phyloP scores from a whole-genome alignment of 306 rosid species.

The Sophora flavescens region DNA sequence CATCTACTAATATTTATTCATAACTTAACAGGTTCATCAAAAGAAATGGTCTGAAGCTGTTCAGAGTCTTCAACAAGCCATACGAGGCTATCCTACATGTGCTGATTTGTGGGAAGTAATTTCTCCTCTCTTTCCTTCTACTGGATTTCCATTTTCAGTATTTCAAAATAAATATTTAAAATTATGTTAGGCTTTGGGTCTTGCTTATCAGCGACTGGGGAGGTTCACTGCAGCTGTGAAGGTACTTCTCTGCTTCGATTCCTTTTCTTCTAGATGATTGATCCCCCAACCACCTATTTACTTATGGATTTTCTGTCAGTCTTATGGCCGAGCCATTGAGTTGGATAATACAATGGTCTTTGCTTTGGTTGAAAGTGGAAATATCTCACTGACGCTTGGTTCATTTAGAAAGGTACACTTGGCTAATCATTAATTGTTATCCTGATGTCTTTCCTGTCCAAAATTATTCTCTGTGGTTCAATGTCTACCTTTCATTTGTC shows the following conservation, averaged over 20 bases:
- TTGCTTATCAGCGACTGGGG: slow-evolving; percentile 91
- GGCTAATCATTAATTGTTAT: slow-evolving; percentile 4
- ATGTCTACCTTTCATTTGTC: slow-evolving; percentile 25
- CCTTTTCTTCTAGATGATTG: slow-evolving; percentile 12
- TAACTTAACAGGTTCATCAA: slow-evolving; percentile 58
- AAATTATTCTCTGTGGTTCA: slow-evolving; percentile 15
- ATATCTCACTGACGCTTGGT: slow-evolving; percentile 76
- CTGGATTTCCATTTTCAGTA: slow-evolving; percentile 13
- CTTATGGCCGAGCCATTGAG: slow-evolving; percentile 88
- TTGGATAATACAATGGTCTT: slow-evolving; percentile 70
- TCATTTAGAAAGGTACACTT: slow-evolving; percentile 72
- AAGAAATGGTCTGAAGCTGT: slow-evolving; percentile 85
- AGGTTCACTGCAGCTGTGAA: slow-evolving; percentile 92
- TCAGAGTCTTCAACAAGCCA: slow-evolving; percentile 88
- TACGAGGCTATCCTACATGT: slow-evolving; percentile 83
- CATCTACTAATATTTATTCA: slow-evolving; percentile 16
- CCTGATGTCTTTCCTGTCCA: slow-evolving; percentile 12
- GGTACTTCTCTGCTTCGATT: slow-evolving; percentile 53
- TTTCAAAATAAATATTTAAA: slow-evolving; percentile 36
- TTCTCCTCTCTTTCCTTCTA: slow-evolving; percentile 17
- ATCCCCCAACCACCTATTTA: slow-evolving; percentile 36
- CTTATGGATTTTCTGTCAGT: slow-evolving; percentile 59
- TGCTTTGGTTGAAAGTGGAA: slow-evolving; percentile 88
- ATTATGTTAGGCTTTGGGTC: slow-evolving; percentile 78
- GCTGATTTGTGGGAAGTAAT: slow-evolving; percentile 89